Base-by-base conservation (phyloP, 345 rosid genomes). In the Hypericum perforatum region DNA sequence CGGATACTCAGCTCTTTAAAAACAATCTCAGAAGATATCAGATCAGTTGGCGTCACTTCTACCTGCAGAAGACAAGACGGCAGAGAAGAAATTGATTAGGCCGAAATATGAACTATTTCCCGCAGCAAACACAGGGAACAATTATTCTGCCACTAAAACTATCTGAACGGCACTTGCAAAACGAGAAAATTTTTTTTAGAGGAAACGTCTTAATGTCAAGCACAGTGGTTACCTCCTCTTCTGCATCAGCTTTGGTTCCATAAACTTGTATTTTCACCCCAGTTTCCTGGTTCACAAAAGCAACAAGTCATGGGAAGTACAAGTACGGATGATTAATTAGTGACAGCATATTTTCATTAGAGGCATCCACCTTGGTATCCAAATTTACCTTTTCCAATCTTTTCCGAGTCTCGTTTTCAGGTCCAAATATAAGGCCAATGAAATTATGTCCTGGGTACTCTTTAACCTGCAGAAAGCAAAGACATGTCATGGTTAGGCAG, bases 401-500 rank as follows among this genome's bases (percentile, higher is more conserved):
- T 65, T 79, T 85, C 74, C 57, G 81, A 67, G 89, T 84, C 60
- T 83, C 95, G 61, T 82, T 78, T 66, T 78, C 89, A 58, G 85
- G 81, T 66, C 98, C 89, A 67, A 80, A 78, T 63, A 92, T 80
- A 52, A 85, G 78, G 56, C 80, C 75, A 55, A 82, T 53, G 67
- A 85, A 85, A 74, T 83, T 85, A 70, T 70, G 75, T 59, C 79
- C 85, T 61, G 82, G 86, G 74, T 79, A 64, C 52, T 81, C 79
- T 56, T 77, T 85, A 52, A 88, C 74, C 96, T 92, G 82, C 49
- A 61, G 36, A 53, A 37, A 38, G 32, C 32, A 22, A 22, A 22
- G 32, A 22, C 4, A 22, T 22, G 32, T 4, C 54, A 63, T 54
- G 8, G 46, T 42, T 13, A 11, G 11, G 16, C 12, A 43, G 0